These are phyloP conservation scores for Apiotrichum laibachii DNA, from an alignment of 1,284 basidiomycete genomes.

Conservation along the genomic window DNA sequence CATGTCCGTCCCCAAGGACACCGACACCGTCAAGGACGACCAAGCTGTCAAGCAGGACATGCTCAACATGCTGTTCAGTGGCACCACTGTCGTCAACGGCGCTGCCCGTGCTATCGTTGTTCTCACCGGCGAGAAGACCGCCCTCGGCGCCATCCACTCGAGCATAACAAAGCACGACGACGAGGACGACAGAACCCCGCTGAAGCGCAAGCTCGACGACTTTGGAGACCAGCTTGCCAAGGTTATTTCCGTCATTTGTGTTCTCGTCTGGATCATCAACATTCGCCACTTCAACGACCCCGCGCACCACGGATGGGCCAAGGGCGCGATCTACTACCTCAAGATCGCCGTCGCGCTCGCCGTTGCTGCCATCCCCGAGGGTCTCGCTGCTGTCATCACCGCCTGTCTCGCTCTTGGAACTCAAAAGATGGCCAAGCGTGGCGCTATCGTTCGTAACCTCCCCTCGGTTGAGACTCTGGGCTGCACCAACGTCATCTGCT, in stretches of 20 bases:
- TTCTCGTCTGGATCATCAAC: conserved; percentile 95
- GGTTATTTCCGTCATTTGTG: conserved; percentile 90
- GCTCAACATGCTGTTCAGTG: conserved; percentile 90
- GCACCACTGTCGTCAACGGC: conserved; percentile 91
- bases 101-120: conserved; percentile 79
- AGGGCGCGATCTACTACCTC: conserved; percentile 94
- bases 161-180: conserved; percentile 61
- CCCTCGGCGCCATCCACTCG: conserved; percentile 91
- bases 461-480: conserved; percentile 96
- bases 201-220: conserved; percentile 93
- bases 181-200: conserved; percentile 79
- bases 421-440: conserved; percentile 97
- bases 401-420: conserved; percentile 93
- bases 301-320: conserved; percentile 78
- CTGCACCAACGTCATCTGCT: conserved; percentile 94
- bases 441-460: conserved; percentile 90
- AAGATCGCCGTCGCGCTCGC: conserved; percentile 96
- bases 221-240: conserved; percentile 94
- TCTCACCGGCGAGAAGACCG: conserved; percentile 77
- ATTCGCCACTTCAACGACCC: conserved; percentile 90
- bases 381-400: conserved; percentile 91
- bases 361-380: conserved; percentile 94
- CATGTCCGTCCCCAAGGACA: conserved; percentile 75
- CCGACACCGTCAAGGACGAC: conserved; percentile 63
- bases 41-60: conserved; percentile 92